These are phyloP conservation scores for Excoecaria cochinchinensis DNA, from an alignment of 345 rosid species.

Conservation along the genomic window DNA sequence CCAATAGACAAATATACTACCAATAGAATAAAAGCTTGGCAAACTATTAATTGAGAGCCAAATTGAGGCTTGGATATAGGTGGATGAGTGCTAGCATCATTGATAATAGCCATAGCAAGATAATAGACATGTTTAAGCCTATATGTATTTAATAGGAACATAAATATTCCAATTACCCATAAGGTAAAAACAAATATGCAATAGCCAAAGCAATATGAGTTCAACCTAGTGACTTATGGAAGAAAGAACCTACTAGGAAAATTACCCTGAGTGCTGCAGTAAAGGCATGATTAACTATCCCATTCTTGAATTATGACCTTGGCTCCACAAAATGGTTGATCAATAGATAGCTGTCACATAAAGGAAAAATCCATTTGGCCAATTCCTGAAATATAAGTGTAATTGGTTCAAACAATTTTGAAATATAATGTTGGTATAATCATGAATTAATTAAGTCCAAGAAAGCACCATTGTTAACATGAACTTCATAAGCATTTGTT, in stretches of 20 bases:
- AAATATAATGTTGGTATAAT: neutral
- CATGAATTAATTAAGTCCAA: neutral
- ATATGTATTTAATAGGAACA: neutral
- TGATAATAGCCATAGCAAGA: constrained; percentile 74
- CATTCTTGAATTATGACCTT: constrained; percentile 92
- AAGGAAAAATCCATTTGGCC: constrained; percentile 75
- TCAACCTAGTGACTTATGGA: constrained; percentile 26
- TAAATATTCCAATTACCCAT: neutral
- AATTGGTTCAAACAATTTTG: constrained; percentile 19
- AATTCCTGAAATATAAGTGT: constrained; percentile 61
- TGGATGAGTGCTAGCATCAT: constrained; percentile 38
- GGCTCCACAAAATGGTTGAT: constrained; percentile 92
- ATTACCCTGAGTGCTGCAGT: constrained; percentile 90
- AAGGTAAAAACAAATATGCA: neutral
- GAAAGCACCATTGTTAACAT: neutral
- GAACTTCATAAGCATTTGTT: neutral
- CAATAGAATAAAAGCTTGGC: constrained; percentile 53
- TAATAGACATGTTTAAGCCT: neutral
- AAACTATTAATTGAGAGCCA: constrained; percentile 53
- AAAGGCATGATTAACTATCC: constrained; percentile 93
- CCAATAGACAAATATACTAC: constrained; percentile 63
- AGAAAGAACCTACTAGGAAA: constrained; percentile 69
- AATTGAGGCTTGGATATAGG: constrained; percentile 42
- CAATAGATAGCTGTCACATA: constrained; percentile 80
- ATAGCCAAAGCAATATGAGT: constrained; percentile 20